These are phyloP conservation scores for Nymphaea colorata DNA, from an alignment of 164 flowering plant genomes.

Conservation along the genomic window DNA sequence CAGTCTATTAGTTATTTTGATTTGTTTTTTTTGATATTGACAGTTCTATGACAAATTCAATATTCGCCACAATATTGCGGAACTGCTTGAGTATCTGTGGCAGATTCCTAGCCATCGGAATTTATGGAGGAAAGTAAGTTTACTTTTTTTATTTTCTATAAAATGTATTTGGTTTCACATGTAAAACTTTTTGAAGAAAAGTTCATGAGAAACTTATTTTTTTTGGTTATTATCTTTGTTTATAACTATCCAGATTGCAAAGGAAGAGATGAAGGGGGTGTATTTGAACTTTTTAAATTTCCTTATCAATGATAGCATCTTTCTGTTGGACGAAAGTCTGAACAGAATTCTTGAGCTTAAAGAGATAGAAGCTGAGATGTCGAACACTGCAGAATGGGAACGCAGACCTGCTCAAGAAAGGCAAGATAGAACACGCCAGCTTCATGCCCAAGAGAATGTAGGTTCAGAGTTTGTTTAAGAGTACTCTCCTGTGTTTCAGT, in stretches of 20 bases:
- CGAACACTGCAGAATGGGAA: slow-evolving; percentile 86
- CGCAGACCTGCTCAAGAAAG: slow-evolving; percentile 90
- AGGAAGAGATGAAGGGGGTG: slow-evolving; percentile 96
- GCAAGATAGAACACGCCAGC: slow-evolving; percentile 88
- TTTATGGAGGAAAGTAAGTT: slow-evolving; percentile 80
- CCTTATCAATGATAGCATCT: slow-evolving; percentile 93
- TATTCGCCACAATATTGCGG: slow-evolving; percentile 98
- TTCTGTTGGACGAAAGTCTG: slow-evolving; percentile 94
- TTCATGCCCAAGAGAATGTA: slow-evolving; percentile 93
- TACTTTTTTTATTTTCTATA: not conserved
- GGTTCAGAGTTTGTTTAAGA: slow-evolving; percentile 13
- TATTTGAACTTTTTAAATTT: slow-evolving; percentile 92
- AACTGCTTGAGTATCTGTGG: slow-evolving; percentile 96
- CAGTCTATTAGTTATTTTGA: no score
- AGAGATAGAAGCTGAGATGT: slow-evolving; percentile 92
- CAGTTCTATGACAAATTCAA: slow-evolving; percentile 99
- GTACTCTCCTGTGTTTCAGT: not conserved
- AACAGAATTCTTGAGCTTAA: slow-evolving; percentile 94
- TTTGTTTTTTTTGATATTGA: slow-evolving; percentile 3
- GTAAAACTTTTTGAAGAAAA: not conserved
- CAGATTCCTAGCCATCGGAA: slow-evolving; percentile 94
- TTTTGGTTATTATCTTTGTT: not conserved
- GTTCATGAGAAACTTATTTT: not conserved
- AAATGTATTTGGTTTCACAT: not conserved
- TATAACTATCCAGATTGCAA: slow-evolving; percentile 58